A percentile compares a stretch with the other conserved stretches of the same genome.
Conservation (phyloP, 1,284 basidiomycete species). For the Melampsora americana region DNA sequence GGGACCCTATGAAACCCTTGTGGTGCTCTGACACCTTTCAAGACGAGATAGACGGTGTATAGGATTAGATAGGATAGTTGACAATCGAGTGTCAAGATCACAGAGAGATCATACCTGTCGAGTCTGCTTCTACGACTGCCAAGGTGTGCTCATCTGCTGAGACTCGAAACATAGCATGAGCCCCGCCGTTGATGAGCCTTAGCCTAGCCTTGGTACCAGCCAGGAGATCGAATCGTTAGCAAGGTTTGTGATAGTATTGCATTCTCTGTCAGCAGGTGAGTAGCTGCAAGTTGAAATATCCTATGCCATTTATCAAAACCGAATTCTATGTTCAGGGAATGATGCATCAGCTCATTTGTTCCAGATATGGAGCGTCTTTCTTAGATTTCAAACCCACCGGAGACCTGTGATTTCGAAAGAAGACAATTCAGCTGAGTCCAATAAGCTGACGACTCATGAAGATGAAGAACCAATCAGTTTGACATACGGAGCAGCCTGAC, state of each 20-base stretch:
- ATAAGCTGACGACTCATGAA: no score
- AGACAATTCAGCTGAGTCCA: not conserved
- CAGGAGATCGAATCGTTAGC: not conserved
- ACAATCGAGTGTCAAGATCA: no score
- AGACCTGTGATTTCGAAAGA: not conserved
- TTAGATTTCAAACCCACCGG: not conserved
- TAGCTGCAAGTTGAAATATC: slow-evolving; percentile 11
- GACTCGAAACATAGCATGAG: not conserved
- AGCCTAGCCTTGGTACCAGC: not conserved
- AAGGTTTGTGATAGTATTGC: not conserved
- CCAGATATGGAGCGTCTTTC: no score
- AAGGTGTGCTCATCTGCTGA: slow-evolving; percentile 5
- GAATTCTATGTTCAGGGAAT: not conserved
- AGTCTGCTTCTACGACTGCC: not conserved
- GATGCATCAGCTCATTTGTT: no score
- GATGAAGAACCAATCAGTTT: no score
- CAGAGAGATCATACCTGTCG: not conserved
- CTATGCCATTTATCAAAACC: slow-evolving; percentile 4
- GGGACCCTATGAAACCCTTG: not conserved
- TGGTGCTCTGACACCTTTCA: not conserved
- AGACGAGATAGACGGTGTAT: no score
- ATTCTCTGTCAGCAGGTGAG: not conserved
- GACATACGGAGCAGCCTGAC: slow-evolving; percentile 48
- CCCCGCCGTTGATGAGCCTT: not conserved
- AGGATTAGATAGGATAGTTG: no score